These are phyloP conservation scores for Rutstroemia sp. DNA, from an alignment of 2,329 filamentous ascomycete genomes.

Conservation along the genomic window DNA sequence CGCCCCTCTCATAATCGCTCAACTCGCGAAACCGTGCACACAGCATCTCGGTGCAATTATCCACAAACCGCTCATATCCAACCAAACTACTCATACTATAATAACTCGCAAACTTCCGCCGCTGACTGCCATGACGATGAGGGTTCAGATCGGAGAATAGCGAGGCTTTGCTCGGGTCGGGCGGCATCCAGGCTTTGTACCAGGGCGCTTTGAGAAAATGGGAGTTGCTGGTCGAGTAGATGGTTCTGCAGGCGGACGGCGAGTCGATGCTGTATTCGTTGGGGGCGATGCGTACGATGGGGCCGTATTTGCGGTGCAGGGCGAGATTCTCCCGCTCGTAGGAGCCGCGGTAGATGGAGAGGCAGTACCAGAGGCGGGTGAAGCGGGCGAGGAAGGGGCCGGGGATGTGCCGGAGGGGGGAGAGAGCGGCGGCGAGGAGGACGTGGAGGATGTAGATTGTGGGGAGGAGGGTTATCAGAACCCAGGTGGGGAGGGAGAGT, in stretches of 20 bases:
- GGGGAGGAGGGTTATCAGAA: background rate
- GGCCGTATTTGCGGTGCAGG: slow-evolving; percentile 39
- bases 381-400: slow-evolving; percentile 40
- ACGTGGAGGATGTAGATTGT: background rate
- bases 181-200: slow-evolving; percentile 23
- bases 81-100: slow-evolving; percentile 43
- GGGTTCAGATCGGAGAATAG: slow-evolving; percentile 32
- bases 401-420: slow-evolving; percentile 34
- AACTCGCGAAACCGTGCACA: slow-evolving; percentile 32
- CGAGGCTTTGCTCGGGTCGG: slow-evolving; percentile 14
- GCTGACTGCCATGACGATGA: slow-evolving; percentile 31
- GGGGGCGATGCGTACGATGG: slow-evolving; percentile 42
- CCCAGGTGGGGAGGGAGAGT: background rate
- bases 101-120: slow-evolving; percentile 36
- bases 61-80: slow-evolving; percentile 41
- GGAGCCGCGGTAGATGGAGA: slow-evolving; percentile 23
- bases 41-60: slow-evolving; percentile 39
- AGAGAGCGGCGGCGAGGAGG: background rate
- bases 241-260: slow-evolving; percentile 32
- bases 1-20: slow-evolving; percentile 20
- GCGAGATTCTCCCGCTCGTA: slow-evolving; percentile 13
- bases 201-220: slow-evolving; percentile 16
- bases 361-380: slow-evolving; percentile 36
- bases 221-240: slow-evolving; percentile 34
- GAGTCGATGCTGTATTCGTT: slow-evolving; percentile 41